Conservation (phyloP, 805 yeast species). For the Cyberlindnera mississippiensis region DNA sequence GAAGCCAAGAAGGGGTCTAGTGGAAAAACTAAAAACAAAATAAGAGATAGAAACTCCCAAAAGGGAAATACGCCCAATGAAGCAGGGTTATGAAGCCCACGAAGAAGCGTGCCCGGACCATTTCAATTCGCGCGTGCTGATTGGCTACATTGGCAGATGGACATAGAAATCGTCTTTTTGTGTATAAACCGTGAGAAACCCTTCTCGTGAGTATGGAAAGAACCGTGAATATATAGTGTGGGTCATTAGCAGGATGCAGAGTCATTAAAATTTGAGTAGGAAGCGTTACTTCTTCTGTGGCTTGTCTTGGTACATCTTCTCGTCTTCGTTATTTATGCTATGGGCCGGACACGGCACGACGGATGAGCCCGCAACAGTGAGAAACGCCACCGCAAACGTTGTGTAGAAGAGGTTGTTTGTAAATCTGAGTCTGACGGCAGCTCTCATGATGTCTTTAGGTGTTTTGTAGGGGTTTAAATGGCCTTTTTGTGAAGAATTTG, state of each 20-base stretch:
- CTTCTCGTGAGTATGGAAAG: no score
- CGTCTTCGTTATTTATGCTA: conserved; percentile 38
- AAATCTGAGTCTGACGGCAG: conserved; percentile 48
- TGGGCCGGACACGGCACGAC: conserved; percentile 43
- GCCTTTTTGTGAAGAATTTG: no score
- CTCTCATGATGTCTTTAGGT: conserved; percentile 39
- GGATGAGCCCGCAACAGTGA: conserved; percentile 40
- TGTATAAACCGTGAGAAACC: not conserved
- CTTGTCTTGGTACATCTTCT: conserved; percentile 24
- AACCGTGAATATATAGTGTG: no score
- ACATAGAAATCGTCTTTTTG: not conserved
- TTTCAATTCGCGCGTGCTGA: conserved; percentile 8
- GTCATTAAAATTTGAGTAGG: conserved; percentile 3
- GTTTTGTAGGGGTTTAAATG: not conserved
- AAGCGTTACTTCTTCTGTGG: not conserved
- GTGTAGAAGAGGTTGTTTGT: conserved; percentile 53
- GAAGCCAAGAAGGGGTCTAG: not conserved
- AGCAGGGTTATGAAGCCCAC: not conserved
- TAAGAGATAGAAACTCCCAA: not conserved
- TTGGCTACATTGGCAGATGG: conserved; percentile 12
- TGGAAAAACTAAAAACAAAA: not conserved
- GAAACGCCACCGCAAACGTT: conserved; percentile 58
- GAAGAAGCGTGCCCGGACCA: not conserved
- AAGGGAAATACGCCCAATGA: not conserved
- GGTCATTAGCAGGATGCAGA: conserved; percentile 2